Percentiles rank a stretch among this genome's conserved stretches.
Evolutionary conservation across 2,329 filamentous ascomycete genomes (phyloP).

Genomic region (Trichoderma guizhouense): DNA sequence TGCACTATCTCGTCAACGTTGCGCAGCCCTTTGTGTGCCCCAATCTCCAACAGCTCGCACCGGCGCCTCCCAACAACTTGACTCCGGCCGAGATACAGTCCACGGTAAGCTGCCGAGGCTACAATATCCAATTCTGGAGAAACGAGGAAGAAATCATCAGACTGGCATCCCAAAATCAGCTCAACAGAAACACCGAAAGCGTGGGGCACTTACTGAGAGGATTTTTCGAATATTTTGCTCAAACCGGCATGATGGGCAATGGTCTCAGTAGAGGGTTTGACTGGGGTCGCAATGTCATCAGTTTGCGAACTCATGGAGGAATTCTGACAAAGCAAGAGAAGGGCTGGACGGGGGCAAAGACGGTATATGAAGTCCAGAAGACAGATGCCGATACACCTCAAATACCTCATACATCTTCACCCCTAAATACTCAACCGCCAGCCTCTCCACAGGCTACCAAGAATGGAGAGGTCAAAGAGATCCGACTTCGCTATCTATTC

Average conservation of each 20-base stretch:
- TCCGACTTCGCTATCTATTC: conserved; percentile 77
- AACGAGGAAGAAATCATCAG: conserved; percentile 66
- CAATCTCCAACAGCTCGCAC: conserved; percentile 67
- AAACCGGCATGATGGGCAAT: conserved; percentile 52
- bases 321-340: conserved; percentile 72
- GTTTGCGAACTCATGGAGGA: conserved; percentile 68
- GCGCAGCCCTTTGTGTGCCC: conserved; percentile 77
- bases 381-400: neutral
- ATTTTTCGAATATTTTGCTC: conserved; percentile 86
- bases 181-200: conserved; percentile 67
- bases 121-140: conserved; percentile 73
- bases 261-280: conserved; percentile 60
- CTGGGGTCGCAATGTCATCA: conserved; percentile 78
- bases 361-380: conserved; percentile 53
- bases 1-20: conserved; percentile 86
- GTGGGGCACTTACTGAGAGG: conserved; percentile 70
- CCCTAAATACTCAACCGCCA: conserved; percentile 18
- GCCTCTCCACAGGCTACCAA: conserved; percentile 27
- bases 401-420: neutral
- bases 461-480: conserved; percentile 56
- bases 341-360: conserved; percentile 82
- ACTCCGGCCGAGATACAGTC: conserved; percentile 25
- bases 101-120: conserved; percentile 53
- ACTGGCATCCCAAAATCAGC: conserved; percentile 53
- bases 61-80: conserved; percentile 36